Evolutionary conservation across 495 filamentous ascomycete species (phyloP).

Genomic region (Hyaloscypha bicolor): DNA sequence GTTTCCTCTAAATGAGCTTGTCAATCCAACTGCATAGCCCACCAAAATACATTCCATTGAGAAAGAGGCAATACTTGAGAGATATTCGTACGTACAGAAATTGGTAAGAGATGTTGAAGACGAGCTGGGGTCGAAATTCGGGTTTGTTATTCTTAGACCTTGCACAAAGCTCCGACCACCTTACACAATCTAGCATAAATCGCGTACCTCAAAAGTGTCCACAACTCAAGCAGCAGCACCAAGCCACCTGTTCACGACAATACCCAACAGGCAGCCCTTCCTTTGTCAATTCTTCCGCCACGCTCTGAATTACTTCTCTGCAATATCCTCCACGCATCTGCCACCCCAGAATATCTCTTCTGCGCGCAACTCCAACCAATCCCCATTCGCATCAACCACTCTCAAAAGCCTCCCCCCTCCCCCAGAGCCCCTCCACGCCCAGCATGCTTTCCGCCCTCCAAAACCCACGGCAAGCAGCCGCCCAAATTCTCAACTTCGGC

Average conservation of each 20-base stretch:
- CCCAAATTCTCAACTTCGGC: conserved; percentile 94
- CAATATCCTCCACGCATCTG: neutral
- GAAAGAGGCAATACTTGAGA: too few species aligned
- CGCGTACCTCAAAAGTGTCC: conserved; percentile 22
- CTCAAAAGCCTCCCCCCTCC: neutral
- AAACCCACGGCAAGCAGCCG: conserved; percentile 80
- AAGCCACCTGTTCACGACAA: conserved; percentile 19
- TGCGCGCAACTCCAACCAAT: neutral
- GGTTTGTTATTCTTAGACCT: neutral
- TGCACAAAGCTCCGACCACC: conserved; percentile 18
- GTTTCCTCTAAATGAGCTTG: too few species aligned
- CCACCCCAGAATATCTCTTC: neutral
- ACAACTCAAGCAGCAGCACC: conserved; percentile 18
- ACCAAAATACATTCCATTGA: neutral
- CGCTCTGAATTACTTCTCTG: neutral
- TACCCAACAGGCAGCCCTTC: neutral
- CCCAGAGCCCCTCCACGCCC: conserved; percentile 16
- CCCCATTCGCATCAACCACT: conserved; percentile 1
- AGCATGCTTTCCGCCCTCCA: conserved; percentile 72
- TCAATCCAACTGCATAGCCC: neutral
- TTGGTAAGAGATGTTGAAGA: neutral
- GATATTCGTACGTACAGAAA: neutral
- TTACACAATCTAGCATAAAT: conserved; percentile 15
- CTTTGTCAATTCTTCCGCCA: conserved; percentile 2
- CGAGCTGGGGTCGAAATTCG: neutral